These are phyloP conservation scores for Plicaturopsis crispa DNA, from an alignment of 768 basidiomycete genomes.

Conservation along the genomic window DNA sequence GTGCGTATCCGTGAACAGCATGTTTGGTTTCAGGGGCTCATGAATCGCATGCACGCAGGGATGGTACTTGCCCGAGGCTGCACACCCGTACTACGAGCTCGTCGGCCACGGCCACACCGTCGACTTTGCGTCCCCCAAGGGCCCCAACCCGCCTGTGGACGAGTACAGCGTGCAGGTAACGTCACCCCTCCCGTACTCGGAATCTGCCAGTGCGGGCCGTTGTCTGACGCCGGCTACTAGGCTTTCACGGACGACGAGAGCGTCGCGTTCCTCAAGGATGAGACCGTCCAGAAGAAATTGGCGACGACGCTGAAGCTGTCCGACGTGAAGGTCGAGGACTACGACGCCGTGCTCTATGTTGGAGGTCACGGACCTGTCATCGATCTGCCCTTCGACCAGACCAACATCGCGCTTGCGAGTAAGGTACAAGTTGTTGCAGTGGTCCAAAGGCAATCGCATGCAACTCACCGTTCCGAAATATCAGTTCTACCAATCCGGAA, in stretches of 20 bases:
- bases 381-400: constrained; percentile 53
- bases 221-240: constrained; percentile 20
- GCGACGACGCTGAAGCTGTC: constrained; percentile 50
- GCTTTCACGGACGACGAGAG: constrained; percentile 47
- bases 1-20: constrained; percentile 24
- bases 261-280: constrained; percentile 53
- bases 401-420: constrained; percentile 49
- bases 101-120: constrained; percentile 40
- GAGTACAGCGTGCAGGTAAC: constrained; percentile 42
- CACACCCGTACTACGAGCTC: constrained; percentile 62
- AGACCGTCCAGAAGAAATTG: constrained; percentile 43
- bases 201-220: too few relatives aligned
- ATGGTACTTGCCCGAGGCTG: constrained; percentile 74
- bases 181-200: constrained; percentile 3
- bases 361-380: constrained; percentile 77
- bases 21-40: neutral
- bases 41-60: constrained; percentile 34
- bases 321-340: constrained; percentile 51
- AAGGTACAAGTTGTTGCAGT: constrained; percentile 37
- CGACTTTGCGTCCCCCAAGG: constrained; percentile 53
- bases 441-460: too few relatives aligned
- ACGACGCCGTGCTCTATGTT: constrained; percentile 70
- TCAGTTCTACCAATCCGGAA: constrained; percentile 62
- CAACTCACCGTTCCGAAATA: constrained; percentile 1
- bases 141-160: constrained; percentile 69